Percentiles rank a stretch among this genome's conserved stretches.
Evolutionary conservation across 2,329 filamentous ascomycete genomes (phyloP).

Genomic region (Ophiosphaerella herpotricha): DNA sequence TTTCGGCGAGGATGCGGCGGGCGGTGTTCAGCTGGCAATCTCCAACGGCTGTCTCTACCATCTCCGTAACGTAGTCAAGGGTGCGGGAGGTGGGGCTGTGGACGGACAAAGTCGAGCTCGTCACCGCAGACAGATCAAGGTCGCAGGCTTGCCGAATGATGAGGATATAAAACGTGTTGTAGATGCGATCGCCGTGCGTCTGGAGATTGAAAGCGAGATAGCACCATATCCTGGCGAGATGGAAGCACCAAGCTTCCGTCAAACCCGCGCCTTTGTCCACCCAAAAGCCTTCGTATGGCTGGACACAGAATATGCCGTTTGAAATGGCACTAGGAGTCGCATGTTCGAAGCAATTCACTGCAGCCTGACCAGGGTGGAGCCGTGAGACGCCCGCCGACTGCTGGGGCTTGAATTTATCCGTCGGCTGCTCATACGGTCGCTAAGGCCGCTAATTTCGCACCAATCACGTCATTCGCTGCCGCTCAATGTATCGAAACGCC

Average conservation of each 20-base stretch:
- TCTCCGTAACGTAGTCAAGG: constrained; percentile 37
- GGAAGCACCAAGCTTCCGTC: constrained; percentile 39
- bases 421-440: constrained; percentile 22
- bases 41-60: constrained; percentile 40
- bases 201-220: constrained; percentile 41
- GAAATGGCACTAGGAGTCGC: constrained; percentile 25
- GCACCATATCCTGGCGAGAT: constrained; percentile 36
- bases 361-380: constrained; percentile 27
- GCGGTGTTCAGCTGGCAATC: constrained; percentile 43
- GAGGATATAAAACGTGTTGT: constrained; percentile 35
- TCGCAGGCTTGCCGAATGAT: constrained; percentile 25
- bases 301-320: constrained; percentile 46
- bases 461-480: constrained; percentile 25
- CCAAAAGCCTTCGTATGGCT: constrained; percentile 44
- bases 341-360: constrained; percentile 33
- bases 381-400: constrained; percentile 25
- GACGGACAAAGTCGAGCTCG: constrained; percentile 26
- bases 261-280: constrained; percentile 36
- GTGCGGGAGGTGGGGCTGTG: constrained; percentile 29
- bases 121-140: constrained; percentile 26
- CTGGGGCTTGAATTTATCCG: constrained; percentile 38
- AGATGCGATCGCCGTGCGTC: constrained; percentile 38
- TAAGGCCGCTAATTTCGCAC: constrained; percentile 33
- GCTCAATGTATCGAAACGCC: constrained; percentile 18
- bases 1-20: constrained; percentile 47